Evolutionary conservation across 257 asterid species (phyloP).

Genomic region (Nicotiana otophora): DNA sequence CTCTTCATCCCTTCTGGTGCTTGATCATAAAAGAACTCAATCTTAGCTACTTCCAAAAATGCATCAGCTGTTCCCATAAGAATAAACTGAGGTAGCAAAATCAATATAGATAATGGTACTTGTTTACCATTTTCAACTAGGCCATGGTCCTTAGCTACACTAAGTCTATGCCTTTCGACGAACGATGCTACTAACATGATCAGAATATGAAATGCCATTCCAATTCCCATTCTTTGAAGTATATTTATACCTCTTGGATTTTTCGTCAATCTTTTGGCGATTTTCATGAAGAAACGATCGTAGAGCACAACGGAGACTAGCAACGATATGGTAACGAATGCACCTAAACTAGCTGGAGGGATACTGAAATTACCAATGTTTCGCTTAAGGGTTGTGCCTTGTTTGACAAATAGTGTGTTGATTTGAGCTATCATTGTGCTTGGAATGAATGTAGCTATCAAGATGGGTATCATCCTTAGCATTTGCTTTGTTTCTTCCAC

Average conservation of each 20-base stretch:
- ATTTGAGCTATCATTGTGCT: conserved; percentile 72
- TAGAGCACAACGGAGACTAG: conserved; percentile 62
- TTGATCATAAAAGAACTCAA: conserved; percentile 84
- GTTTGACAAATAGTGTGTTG: conserved; percentile 65
- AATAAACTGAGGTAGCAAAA: conserved; percentile 65
- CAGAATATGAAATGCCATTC: conserved; percentile 52
- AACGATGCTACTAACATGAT: conserved; percentile 64
- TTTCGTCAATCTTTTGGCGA: conserved; percentile 41
- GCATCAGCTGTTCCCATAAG: conserved; percentile 87
- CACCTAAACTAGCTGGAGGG: conserved; percentile 78
- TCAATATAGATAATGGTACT: conserved; percentile 60
- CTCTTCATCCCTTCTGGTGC: conserved; percentile 94
- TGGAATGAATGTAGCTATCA: conserved; percentile 58
- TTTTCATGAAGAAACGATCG: conserved; percentile 47
- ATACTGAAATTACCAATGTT: conserved; percentile 44
- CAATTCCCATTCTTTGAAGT: conserved; percentile 84
- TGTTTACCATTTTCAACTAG: conserved; percentile 32
- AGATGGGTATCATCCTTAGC: conserved; percentile 68
- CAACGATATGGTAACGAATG: conserved; percentile 69
- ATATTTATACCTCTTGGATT: conserved; percentile 77
- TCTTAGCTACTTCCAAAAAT: conserved; percentile 60
- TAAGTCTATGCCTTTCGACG: conserved; percentile 47
- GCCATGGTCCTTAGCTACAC: conserved; percentile 44
- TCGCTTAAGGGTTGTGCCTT: conserved; percentile 66
- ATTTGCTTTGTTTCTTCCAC: conserved; percentile 87